These are phyloP conservation scores for Trametes hirsuta DNA, from an alignment of 1,284 basidiomycete species.

Conservation along the genomic window DNA sequence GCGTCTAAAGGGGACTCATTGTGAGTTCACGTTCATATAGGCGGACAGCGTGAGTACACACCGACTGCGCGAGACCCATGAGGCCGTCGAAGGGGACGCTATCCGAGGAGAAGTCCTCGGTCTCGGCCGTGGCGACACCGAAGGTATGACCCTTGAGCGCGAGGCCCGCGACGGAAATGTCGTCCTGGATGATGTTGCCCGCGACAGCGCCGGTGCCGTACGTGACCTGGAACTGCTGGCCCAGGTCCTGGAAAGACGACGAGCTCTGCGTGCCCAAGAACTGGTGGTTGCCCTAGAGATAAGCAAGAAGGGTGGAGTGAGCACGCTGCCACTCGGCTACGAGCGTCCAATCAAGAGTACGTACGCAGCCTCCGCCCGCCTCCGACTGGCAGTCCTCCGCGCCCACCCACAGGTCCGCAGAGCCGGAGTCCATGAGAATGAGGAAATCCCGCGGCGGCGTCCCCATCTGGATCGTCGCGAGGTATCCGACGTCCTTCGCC, in stretches of 20 bases:
- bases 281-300: slow-evolving; percentile 56
- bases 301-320: slow-evolving; percentile 10
- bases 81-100: slow-evolving; percentile 75
- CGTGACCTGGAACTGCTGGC: slow-evolving; percentile 65
- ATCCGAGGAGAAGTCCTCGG: slow-evolving; percentile 60
- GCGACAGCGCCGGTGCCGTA: slow-evolving; percentile 79
- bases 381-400: slow-evolving; percentile 55
- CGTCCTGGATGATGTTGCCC: slow-evolving; percentile 71
- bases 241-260: slow-evolving; percentile 61
- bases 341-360: slow-evolving; percentile 26
- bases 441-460: slow-evolving; percentile 74
- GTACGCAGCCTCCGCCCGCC: slow-evolving; percentile 54
- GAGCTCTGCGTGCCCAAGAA: slow-evolving; percentile 72
- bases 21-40: neutral
- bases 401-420: slow-evolving; percentile 84
- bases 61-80: slow-evolving; percentile 81
- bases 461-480: slow-evolving; percentile 78
- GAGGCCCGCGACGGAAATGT: slow-evolving; percentile 71
- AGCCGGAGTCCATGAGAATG: slow-evolving; percentile 86
- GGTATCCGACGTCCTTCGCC: slow-evolving; percentile 59
- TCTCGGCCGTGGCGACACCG: slow-evolving; percentile 71
- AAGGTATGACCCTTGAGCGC: slow-evolving; percentile 66
- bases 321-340: neutral
- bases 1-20: slow-evolving; percentile 39
- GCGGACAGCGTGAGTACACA: slow-evolving; percentile 36